Evolutionary conservation across 176 grass and related monocot species (phyloP).

Genomic region (Musa troglodytarum): DNA sequence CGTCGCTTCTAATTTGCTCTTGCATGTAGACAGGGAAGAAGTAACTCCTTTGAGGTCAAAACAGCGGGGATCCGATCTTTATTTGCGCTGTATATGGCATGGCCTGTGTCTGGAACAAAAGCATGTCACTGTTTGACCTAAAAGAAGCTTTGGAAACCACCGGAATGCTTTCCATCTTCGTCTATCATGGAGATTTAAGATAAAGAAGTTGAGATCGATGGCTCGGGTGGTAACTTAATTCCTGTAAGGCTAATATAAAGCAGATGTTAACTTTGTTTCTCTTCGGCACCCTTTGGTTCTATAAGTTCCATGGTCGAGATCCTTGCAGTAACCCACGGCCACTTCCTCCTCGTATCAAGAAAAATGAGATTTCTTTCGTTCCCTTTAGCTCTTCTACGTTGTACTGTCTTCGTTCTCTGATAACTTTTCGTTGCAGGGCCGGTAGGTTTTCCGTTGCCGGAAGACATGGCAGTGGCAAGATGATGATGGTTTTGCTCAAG

Average conservation of each 20-base stretch:
- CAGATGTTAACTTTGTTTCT: not conserved
- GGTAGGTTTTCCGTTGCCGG: not conserved
- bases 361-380: too few relatives aligned
- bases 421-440: not conserved
- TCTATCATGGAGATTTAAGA: not conserved
- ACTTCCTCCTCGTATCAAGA: not conserved
- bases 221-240: too few relatives aligned
- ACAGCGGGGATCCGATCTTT: too few relatives aligned
- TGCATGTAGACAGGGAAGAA: too few relatives aligned
- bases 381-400: too few relatives aligned
- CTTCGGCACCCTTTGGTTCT: not conserved
- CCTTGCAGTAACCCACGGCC: not conserved
- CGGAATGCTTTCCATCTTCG: not conserved
- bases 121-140: not conserved
- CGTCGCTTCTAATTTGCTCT: too few relatives aligned
- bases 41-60: too few relatives aligned
- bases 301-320: not conserved
- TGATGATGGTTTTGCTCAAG: constrained; percentile 32
- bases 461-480: not conserved
- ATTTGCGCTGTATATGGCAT: too few relatives aligned
- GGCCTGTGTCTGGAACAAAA: not conserved
- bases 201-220: too few relatives aligned
- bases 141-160: not conserved
- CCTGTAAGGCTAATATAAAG: too few relatives aligned
- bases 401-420: too few relatives aligned